phyloP scores from a whole-genome alignment of 148 eudicot genomes.

The Rhododendron ovatum region DNA sequence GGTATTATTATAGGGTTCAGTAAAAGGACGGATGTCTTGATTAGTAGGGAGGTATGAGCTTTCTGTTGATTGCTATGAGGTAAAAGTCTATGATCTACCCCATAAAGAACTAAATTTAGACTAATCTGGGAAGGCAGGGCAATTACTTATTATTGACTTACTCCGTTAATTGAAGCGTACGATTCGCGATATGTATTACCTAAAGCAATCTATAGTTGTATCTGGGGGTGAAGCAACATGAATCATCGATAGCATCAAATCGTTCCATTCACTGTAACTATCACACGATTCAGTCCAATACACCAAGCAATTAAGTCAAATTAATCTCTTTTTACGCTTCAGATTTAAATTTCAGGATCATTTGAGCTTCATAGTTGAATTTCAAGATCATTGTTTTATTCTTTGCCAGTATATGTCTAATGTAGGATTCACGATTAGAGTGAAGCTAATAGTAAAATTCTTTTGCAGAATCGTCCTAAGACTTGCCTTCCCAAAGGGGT shows the following conservation, averaged over 20 bases:
- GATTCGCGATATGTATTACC: background rate
- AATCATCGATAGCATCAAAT: background rate
- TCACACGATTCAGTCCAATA: background rate
- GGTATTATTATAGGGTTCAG: background rate
- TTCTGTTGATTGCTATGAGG: background rate
- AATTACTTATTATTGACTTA: background rate
- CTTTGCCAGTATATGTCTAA: background rate
- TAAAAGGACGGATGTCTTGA: background rate
- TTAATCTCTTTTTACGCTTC: no score
- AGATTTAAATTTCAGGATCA: background rate
- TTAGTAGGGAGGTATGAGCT: background rate
- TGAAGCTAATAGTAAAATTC: background rate
- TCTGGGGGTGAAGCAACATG: background rate
- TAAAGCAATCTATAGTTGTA: background rate
- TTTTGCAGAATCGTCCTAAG: conserved; percentile 19
- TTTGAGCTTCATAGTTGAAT: background rate
- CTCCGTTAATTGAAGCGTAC: background rate
- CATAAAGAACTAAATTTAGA: background rate
- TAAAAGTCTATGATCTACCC: no score
- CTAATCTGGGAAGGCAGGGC: background rate
- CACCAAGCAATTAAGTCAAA: background rate
- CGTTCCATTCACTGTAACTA: background rate
- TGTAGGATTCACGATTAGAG: background rate
- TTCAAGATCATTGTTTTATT: background rate
- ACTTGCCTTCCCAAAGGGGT: conserved; percentile 63